phyloP scores from a whole-genome alignment of 2,329 filamentous ascomycete species.

The Pleomassaria siparia region DNA sequence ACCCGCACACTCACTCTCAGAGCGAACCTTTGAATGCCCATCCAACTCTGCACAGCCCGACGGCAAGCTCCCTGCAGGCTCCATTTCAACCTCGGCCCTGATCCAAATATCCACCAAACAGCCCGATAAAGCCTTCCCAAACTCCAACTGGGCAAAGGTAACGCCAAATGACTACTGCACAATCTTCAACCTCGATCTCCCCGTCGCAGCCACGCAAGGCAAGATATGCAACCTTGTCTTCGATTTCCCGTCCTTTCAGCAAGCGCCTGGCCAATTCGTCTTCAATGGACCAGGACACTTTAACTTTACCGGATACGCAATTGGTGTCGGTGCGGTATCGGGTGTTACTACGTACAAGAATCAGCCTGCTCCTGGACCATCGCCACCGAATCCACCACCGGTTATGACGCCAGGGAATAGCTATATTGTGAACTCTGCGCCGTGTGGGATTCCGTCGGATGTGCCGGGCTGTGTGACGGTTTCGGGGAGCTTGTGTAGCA shows the following conservation, averaged over 20 bases:
- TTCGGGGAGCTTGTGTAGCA: conserved; percentile 22
- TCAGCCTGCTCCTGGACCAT: conserved; percentile 20
- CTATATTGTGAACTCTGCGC: conserved; percentile 24
- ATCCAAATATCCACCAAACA: conserved; percentile 23
- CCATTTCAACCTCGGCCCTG: conserved; percentile 20
- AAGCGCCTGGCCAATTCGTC: conserved; percentile 18
- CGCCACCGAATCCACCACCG: conserved; percentile 21
- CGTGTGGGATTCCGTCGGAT: conserved; percentile 22
- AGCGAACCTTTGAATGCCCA: conserved; percentile 24
- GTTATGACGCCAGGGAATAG: conserved; percentile 23
- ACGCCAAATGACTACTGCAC: conserved; percentile 33
- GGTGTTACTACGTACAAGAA: conserved; percentile 26
- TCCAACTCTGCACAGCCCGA: conserved; percentile 21
- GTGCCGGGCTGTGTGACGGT: conserved; percentile 21
- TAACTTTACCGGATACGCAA: conserved; percentile 25
- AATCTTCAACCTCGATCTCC: conserved; percentile 32
- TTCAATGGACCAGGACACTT: conserved; percentile 24
- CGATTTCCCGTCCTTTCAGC: conserved; percentile 21
- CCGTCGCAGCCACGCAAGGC: conserved; percentile 19
- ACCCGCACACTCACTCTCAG: conserved; percentile 31
- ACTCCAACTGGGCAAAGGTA: conserved; percentile 18
- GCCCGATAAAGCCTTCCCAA: conserved; percentile 21
- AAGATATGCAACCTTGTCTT: conserved; percentile 36
- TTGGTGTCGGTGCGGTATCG: conserved; percentile 19
- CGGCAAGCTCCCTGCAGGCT: conserved; percentile 23